Base-by-base conservation (phyloP, 306 rosid species). In the Quercus cerris region DNA sequence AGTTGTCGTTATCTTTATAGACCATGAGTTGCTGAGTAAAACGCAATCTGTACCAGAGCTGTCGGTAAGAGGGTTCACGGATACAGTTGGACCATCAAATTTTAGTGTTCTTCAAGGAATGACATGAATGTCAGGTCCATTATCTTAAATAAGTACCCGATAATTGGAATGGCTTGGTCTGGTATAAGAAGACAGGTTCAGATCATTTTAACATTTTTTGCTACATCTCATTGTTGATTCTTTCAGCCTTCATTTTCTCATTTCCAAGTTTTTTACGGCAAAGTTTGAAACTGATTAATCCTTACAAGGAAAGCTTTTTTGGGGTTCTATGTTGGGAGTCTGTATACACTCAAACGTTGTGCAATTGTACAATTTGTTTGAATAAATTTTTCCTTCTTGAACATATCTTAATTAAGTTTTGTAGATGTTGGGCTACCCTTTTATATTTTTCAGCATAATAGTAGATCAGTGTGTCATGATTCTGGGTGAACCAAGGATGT, bases 1-100 rank as follows among this genome's bases (percentile, higher is more conserved):
- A 0, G 88, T 94, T 46, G 88, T 91, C 28, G 97, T 94, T 38
- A 79, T 91, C 82, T 94, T 89, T 86, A 73, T 90, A 1, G 98
- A 94, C 90, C 89, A 91, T 18, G 94, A 89, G 35, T 78, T 86
- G 80, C 81, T 81, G 63, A 80, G 82, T 75, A 83, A 79, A 84
- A 84, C 82, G 5, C 77, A 67, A 25, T 23, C 84, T 5, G 87
- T 82, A 28, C 97, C 98, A 3, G 94, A 92, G 73, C 52, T 90
- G 75, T 94, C 97, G 17, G 55, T 94, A 75, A 89, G 82, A 86
- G 98, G 98, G 56, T 91, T 90, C 80, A 27, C 33, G 5, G 91
- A 91, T 86, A 81, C 87, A 6, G 94, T 90, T 68, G 93, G 89
- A 66, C 88, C 95, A 6, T 92, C 98, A n/a, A 88, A 80, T 25